Evolutionary conservation across 768 basidiomycete species (phyloP), one percentile per base, ranked within the genome.

Genomic region (Lactarius akahatsu): DNA sequence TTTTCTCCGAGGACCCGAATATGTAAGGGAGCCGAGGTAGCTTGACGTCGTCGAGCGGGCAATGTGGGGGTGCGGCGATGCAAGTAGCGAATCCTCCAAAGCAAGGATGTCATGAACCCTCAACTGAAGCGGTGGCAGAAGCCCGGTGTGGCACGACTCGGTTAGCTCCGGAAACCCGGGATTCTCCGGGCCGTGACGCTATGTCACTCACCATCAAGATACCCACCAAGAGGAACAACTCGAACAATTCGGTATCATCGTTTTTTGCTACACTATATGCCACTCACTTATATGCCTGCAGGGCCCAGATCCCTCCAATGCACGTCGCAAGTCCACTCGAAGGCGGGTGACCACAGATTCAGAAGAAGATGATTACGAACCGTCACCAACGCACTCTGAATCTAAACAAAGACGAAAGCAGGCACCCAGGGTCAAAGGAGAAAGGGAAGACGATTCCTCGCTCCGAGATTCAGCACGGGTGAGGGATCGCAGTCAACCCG

Each of bases 1-100:
- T 78, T 76, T 56, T 81, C 75, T n/a, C 86, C 88, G 13, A 88
- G 82, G 67, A 91, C 83, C 59, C 81, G 79, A 56, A 89, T 67
- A 32, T 38, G 59, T 0, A 64, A 52, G 16, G 72, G 64, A 18
- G 60, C 62, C 38, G 43, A 67, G 23, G 59, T 61, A 23, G n/a
- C 40, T 50, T 68, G 43, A 36, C 23, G 9, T 20, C 23, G 6
- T 43, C 58, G 26, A 13, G 58, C 34, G 7, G 32, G 30, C 18
- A 63, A 26, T n/a, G 32, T 56, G 61, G 43, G 43, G 4, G 43
- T 38, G 50, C 41, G 32, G 41, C 59, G 26, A 36, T 32, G 28
- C 28, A 36, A 38, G 4, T 20, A 43, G 23, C 36, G 65, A 57
- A 30, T 41, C 10, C 38, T 54, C 41, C 45, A 9, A n/a, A 55